These are phyloP conservation scores for Saturnispora zaruensis DNA, from an alignment of 805 yeast species.

Conservation along the genomic window DNA sequence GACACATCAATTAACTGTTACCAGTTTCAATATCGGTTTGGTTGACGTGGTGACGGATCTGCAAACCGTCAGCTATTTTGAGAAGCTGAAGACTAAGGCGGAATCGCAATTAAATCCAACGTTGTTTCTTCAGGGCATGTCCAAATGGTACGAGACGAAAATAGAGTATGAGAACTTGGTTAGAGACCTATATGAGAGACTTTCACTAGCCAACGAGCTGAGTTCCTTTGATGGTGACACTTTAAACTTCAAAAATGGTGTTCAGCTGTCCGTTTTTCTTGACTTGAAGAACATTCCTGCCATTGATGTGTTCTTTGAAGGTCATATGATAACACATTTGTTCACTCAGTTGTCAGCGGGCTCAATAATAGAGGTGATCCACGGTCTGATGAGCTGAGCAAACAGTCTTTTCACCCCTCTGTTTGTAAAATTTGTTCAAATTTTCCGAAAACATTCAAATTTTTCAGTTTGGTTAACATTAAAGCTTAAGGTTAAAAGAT, in stretches of 20 bases:
- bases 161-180: background rate
- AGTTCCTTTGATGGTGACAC: background rate
- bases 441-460: background rate
- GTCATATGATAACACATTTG: background rate
- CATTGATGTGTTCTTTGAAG: background rate
- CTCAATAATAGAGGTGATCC: background rate
- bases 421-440: background rate
- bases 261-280: background rate
- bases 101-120: background rate
- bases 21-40: background rate
- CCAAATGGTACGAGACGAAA: background rate
- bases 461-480: background rate
- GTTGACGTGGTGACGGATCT: background rate
- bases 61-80: background rate
- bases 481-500: background rate
- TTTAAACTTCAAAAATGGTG: background rate
- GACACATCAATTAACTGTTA: background rate
- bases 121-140: background rate
- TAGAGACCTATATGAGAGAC: background rate
- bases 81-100: background rate
- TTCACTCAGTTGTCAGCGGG: background rate
- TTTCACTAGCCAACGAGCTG: background rate
- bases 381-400: background rate
- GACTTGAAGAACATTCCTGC: background rate
- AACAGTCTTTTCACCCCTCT: background rate